These are phyloP conservation scores for Yarrowia porcina DNA, from an alignment of 805 yeast species.

Conservation along the genomic window DNA sequence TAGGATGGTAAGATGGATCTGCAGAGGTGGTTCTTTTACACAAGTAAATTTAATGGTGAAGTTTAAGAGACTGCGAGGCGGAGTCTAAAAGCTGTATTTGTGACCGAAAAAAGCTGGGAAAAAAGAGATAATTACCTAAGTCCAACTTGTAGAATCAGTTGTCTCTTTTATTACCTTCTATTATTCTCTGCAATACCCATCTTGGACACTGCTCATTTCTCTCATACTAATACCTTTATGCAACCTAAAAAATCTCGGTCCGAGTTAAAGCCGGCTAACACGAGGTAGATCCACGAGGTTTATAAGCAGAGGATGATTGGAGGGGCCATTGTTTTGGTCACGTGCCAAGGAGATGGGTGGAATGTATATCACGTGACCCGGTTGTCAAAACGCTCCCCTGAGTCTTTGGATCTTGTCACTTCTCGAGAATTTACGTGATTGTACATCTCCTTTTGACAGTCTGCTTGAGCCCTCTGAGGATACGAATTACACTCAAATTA, in stretches of 20 bases:
- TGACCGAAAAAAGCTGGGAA: not conserved
- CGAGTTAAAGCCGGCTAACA: conserved; percentile 16
- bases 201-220: no score
- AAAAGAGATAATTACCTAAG: no score
- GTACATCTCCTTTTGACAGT: no score
- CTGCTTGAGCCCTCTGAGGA: no score
- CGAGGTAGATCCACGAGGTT: conserved; percentile 7
- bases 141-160: no score
- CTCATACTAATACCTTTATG: not conserved
- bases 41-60: not conserved
- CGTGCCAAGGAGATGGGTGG: not conserved
- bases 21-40: not conserved
- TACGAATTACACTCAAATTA: no score
- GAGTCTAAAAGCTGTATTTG: not conserved
- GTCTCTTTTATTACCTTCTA: no score
- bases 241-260: conserved; percentile 9
- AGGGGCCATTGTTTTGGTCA: not conserved
- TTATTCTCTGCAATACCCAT: not conserved
- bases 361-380: no score
- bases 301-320: conserved; percentile 9
- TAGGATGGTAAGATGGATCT: conserved; percentile 8
- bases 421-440: no score
- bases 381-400: no score
- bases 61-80: not conserved
- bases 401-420: no score